A percentile compares a stretch with the other conserved stretches of the same genome.
phyloP scores from a whole-genome alignment of 2,329 filamentous ascomycete genomes.

The Penicillium palitans region DNA sequence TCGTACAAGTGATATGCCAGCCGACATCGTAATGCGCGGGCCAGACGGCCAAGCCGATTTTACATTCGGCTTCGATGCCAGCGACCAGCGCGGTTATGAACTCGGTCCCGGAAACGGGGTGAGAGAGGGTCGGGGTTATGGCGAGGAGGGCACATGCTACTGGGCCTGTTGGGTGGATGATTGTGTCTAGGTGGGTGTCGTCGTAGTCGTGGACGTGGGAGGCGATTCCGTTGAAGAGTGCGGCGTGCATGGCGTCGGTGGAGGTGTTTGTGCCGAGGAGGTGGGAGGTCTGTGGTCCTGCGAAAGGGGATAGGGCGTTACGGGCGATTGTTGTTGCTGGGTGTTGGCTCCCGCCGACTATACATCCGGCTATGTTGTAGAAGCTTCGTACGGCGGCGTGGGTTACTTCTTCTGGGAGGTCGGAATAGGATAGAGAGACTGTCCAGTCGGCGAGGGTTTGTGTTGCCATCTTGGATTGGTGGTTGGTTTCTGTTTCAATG shows the following conservation, averaged over 20 bases:
- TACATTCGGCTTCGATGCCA: conserved; percentile 56
- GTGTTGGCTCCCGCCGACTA: conserved; percentile 53
- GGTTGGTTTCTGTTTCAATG: neutral
- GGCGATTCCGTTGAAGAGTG: conserved; percentile 56
- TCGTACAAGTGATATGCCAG: conserved; percentile 39
- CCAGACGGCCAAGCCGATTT: conserved; percentile 54
- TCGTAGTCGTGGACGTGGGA: conserved; percentile 60
- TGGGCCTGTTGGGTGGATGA: conserved; percentile 57
- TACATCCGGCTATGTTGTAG: conserved; percentile 58
- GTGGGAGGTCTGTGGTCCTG: conserved; percentile 39
- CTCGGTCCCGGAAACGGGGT: conserved; percentile 45
- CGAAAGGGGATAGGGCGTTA: conserved; percentile 40
- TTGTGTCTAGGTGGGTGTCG: conserved; percentile 57
- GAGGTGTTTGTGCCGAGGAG: conserved; percentile 35
- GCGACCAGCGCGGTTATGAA: conserved; percentile 55
- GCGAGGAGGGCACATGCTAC: conserved; percentile 52
- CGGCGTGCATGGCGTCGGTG: conserved; percentile 52
- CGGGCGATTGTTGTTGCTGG: conserved; percentile 45
- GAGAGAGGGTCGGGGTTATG: conserved; percentile 42
- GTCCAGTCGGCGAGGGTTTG: conserved; percentile 46
- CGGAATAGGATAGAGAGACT: conserved; percentile 31
- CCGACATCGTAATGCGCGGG: conserved; percentile 57
- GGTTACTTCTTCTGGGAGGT: conserved; percentile 45
- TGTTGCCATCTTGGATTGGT: conserved; percentile 14
- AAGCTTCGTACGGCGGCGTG: conserved; percentile 50